Evolutionary conservation across 2,329 filamentous ascomycete species (phyloP), one percentile per base, ranked within the genome.

Genomic region (Coccinonectria pachysandricola): DNA sequence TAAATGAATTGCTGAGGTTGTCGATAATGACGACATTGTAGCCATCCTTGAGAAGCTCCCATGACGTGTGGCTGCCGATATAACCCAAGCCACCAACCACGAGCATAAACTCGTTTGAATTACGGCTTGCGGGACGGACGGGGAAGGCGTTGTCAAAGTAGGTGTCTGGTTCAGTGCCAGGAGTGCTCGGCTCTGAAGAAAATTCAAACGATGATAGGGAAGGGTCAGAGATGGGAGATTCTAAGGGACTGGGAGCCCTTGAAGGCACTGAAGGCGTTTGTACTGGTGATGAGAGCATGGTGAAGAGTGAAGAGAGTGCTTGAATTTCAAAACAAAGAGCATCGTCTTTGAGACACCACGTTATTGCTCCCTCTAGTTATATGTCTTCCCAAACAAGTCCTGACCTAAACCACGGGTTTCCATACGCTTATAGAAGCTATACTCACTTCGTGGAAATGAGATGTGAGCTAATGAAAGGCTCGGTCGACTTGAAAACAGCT

Each of bases 61-160:
- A 52, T 3, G 59, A 54, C 0, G 65, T 70, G 44, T 71, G 66
- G 5, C 63, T 68, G 13, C 66, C 66, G 29, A 71, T 69, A 44
- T 65, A 69, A 8, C 65, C 65, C 7, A 66, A 54, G 7, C 65
- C 65, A 17, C 65, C 65, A 19, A 68, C 60, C 11, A 71, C 65
- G 37, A 70, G 46, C 23, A 58, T 53, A 25, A 51, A 52, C 24
- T 30, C 27, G 17, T 33, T 19, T 6, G 23, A 23, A 19, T 22
- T 24, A 11, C 17, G 25, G 26, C 17, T 34, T 31, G 29, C 23
- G 23, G 20, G 10, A n/a, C 26, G 27, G n/a, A 14, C 21, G 19
- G 26, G 34, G 30, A 21, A 30, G 23, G 18, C 24, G 7, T 27
- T 21, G 12, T 24, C 24, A 21, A 37, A 31, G 12, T 28, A 24